Conservation (phyloP, 2,329 filamentous ascomycete species). For the Aspergillus amoenus region DNA sequence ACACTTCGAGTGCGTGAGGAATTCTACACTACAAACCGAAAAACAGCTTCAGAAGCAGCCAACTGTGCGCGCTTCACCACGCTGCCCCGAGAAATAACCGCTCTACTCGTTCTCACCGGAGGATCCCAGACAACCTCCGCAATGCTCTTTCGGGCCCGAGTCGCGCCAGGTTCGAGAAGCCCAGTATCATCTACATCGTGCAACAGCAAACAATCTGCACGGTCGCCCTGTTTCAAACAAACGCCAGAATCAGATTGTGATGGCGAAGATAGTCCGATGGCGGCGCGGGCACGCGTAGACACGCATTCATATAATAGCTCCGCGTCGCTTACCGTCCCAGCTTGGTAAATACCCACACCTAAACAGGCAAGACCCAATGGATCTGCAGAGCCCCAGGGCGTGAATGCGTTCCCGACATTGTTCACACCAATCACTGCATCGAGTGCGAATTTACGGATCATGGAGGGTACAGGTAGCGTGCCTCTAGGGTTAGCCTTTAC, state of each 20-base stretch:
- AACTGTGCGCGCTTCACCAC: constrained; percentile 13
- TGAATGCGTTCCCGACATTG: constrained; percentile 74
- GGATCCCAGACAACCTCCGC: constrained; percentile 41
- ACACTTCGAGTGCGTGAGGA: neutral
- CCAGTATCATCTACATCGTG: constrained; percentile 33
- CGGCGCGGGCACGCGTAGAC: constrained; percentile 43
- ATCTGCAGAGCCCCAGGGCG: constrained; percentile 67
- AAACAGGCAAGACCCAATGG: constrained; percentile 63
- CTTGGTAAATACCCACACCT: constrained; percentile 67
- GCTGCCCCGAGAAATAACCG: constrained; percentile 25
- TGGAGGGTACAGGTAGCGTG: constrained; percentile 60
- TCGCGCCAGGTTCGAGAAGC: constrained; percentile 18
- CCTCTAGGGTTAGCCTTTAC: constrained; percentile 46
- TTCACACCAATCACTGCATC: constrained; percentile 65
- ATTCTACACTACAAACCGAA: constrained; percentile 6
- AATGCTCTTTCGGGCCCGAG: constrained; percentile 28
- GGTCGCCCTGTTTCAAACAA: constrained; percentile 10
- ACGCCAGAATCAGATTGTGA: neutral
- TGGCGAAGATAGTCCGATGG: constrained; percentile 32
- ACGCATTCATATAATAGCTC: constrained; percentile 58
- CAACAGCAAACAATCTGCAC: constrained; percentile 25
- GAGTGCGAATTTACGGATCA: constrained; percentile 60
- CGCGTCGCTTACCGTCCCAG: constrained; percentile 60
- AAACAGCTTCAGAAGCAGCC: neutral
- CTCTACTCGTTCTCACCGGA: constrained; percentile 27